Evolutionary conservation across 225 moss, liverwort and hornwort genomes (phyloP).

Genomic region (Climacium dendroides): DNA sequence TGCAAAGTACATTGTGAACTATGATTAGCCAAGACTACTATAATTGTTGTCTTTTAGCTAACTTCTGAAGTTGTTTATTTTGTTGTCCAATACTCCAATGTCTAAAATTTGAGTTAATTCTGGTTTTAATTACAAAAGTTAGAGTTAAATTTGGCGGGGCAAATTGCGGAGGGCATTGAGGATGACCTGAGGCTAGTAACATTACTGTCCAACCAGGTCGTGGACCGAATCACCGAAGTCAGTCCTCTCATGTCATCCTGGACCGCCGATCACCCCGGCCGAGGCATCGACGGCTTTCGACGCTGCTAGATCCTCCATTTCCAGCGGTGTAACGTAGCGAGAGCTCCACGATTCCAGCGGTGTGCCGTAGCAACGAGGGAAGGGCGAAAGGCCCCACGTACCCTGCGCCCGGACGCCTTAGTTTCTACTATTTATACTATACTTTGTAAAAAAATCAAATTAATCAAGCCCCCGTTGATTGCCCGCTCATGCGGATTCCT

Average conservation of each 20-base stretch:
- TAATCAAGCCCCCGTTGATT: too few species aligned
- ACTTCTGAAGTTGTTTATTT: neutral
- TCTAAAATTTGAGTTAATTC: neutral
- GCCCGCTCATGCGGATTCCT: neutral
- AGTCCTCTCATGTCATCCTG: neutral
- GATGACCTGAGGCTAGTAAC: too few species aligned
- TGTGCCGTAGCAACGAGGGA: neutral
- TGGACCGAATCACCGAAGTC: neutral
- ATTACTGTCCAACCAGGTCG: neutral
- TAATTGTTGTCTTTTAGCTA: neutral
- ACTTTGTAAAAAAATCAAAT: neutral
- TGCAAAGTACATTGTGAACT: too few species aligned
- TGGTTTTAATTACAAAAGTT: neutral
- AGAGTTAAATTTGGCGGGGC: neutral
- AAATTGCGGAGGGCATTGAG: too few species aligned
- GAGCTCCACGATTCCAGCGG: neutral
- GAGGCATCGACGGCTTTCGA: neutral
- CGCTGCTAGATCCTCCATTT: neutral
- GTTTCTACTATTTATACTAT: neutral
- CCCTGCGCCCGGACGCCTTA: too few species aligned
- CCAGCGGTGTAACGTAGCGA: neutral
- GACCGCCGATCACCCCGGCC: neutral
- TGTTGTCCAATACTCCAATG: neutral
- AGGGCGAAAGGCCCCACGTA: neutral
- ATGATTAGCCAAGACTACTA: too few species aligned